Base-by-base conservation (phyloP, 805 yeast species). In the Wickerhamomyces pijperi region DNA sequence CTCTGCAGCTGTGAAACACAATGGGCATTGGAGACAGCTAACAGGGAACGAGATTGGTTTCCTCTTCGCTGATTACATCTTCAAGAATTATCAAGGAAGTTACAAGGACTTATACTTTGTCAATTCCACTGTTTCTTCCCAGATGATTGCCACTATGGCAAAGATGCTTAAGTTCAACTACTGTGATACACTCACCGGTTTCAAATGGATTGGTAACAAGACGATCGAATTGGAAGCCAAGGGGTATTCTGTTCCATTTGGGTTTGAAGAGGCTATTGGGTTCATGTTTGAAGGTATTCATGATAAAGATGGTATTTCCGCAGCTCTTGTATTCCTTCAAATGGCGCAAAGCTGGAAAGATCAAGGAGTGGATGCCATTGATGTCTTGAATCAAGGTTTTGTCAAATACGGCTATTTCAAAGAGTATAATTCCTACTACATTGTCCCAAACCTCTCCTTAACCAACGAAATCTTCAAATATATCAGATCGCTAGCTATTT, bases 161-260 rank as follows among this genome's bases (percentile, higher is more conserved):
- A 56, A 66, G 4, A 54, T 51, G 4, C 66, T 73, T 35, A 79
- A 80, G 0, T 79, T 81, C 53, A 64, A 72, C 35, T 82, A 70
- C 58, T 69, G 64, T 33, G 97, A 92, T 45, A 90, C 97, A 0
- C 67, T 90, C 41, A 90, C 97, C 1, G 98, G 98, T 1, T 90
- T 90, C 66, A 90, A 90, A 61, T 90, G 98, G 98, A 80, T 90
- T 29, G 98, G 97, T 3, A 90, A 90, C 54, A 73, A 76, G 46
- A 92, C 95, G 2, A 74, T 81, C 28, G 82, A 78, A 7, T 63
- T 84, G 36, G 86, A 82, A 46, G 44, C 53, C 0, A 55, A 71
- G 34, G 95, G 94, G 0, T 75, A 53, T 50, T 45, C 39, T 4
- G 95, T 88, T 2, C 94, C 95, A 0, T 87, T 90, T 63, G 97